Base-by-base conservation (phyloP, 1,284 basidiomycete species). In the Ustilago hordei region DNA sequence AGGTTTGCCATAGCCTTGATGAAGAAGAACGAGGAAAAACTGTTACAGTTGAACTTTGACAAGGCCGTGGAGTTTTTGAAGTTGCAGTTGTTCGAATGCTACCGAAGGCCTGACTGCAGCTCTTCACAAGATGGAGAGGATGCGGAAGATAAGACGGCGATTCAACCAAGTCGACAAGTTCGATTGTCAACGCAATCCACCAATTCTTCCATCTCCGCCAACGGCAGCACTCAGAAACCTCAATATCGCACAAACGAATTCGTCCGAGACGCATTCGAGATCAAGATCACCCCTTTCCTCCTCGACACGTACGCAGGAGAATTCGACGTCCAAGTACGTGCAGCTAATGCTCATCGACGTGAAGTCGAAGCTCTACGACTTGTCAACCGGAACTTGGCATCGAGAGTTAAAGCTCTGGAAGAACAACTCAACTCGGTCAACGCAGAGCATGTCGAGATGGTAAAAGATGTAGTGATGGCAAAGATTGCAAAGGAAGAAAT, bases 1-100 rank as follows among this genome's bases (percentile, higher is more conserved):
- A 91, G 95, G 8, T 99, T 99, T 88, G 93, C 94, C 64, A 89
- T 98, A 23, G 92, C 91, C 15, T 89, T 99, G 5, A 88, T 99
- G 64, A 91, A 92, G 84, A 93, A 92, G 85, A 97, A 95, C 80
- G 96, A 99, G 86, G 91, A 93, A 15, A 39, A 36, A 36, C 60
- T 86, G 19, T 63, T 86, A 31, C 62, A 61, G 31, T 60, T 84
- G 28, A 48, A 55, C 11, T 85, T 85, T 67, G 84, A 86, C 36
- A 61, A 71, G 7, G 79, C 76, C 34, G 69, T 85, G 3, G 56
- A 76, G 19, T 83, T 81, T 56, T 55, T 86, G 36, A 84, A 84
- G 58, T 57, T 76, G 36, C 45, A 74, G 13, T 58, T 85, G n/a
- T 80, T 83, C 36, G 82, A 84, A 34, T 69, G 61, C 19, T 85